Conservation (phyloP, 2,329 filamentous ascomycete species). For the Beauveria sp. region DNA sequence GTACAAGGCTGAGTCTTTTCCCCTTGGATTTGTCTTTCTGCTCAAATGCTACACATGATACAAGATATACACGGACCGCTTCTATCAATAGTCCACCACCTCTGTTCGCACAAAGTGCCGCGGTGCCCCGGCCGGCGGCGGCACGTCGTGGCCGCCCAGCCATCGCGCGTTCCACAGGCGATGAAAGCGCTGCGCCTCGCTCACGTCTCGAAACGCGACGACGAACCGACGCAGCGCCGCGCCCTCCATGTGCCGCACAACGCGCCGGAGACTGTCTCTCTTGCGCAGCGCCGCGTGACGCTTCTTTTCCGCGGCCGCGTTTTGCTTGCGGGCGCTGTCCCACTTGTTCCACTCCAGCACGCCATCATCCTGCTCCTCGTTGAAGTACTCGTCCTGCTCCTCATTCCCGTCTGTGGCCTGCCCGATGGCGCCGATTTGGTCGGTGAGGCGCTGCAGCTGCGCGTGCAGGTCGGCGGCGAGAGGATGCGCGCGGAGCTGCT, state of each 20-base stretch:
- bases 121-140: not conserved
- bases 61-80: not conserved
- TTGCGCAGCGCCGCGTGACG: not conserved
- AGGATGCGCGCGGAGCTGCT: conserved; percentile 11
- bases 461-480: conserved; percentile 7
- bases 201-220: conserved; percentile 23
- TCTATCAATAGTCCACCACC: conserved; percentile 4
- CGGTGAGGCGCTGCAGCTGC: not conserved
- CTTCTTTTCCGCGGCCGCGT: not conserved
- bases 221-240: conserved; percentile 22
- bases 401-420: not conserved
- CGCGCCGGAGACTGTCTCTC: not conserved
- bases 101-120: conserved; percentile 4
- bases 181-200: conserved; percentile 32
- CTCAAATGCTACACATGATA: not conserved
- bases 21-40: not conserved
- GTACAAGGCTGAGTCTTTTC: not conserved
- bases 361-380: not conserved
- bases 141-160: conserved; percentile 15
- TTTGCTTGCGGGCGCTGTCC: too few relatives aligned
- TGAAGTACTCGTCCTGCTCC: not conserved
- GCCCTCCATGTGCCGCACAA: conserved; percentile 3
- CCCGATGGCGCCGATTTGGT: not conserved
- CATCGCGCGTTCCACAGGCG: conserved; percentile 33
- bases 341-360: too few relatives aligned